Evolutionary conservation across 169 alveolate species (phyloP), one percentile per base, ranked within the genome.

Genomic region (Plasmodium gonderi): DNA sequence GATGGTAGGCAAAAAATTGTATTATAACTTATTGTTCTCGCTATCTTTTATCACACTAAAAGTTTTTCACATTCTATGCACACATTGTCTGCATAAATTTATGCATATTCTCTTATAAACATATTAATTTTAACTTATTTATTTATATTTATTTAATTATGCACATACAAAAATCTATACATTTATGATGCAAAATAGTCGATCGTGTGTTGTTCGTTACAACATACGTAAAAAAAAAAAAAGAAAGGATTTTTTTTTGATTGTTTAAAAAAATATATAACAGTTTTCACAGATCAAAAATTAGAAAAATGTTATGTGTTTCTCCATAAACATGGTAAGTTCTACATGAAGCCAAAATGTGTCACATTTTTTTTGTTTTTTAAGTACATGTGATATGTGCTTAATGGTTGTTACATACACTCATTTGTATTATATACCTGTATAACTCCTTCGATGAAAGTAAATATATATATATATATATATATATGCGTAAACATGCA

Each of bases 321-420:
- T 75, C n/a, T 75, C 51, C 64, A 42, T 42, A 68, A 20, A 26
- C 47, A 75, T 75, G 67, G 26, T 75, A 31, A 9, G 82, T 75
- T 75, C 54, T 75, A 75, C 82, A 38, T 75, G 31, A 42, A 42
- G 82, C 82, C 82, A 75, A 75, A 38, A 17, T 75, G 64, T 75
- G 64, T 49, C 42, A 33, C 47, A 36, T 67, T 68, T 26, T 68
- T 26, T 68, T 68, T 67, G 14, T 31, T 68, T 68, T 31, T 9
- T 31, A 33, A 68, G 79, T 75, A 75, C 47, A 31, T 29, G 29
- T n/a, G 29, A 33, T 45, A 60, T 29, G 45, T 7, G 8, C n/a
- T 54, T 54, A 11, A 33, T 54, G 69, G n/a, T 20, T 54, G 23
- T 54, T 26, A 40, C 33, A 80, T n/a, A 80, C 29, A 14, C 31